These are phyloP conservation scores for Monilinia aucupariae DNA, from an alignment of 2,329 filamentous ascomycete species.

Conservation along the genomic window DNA sequence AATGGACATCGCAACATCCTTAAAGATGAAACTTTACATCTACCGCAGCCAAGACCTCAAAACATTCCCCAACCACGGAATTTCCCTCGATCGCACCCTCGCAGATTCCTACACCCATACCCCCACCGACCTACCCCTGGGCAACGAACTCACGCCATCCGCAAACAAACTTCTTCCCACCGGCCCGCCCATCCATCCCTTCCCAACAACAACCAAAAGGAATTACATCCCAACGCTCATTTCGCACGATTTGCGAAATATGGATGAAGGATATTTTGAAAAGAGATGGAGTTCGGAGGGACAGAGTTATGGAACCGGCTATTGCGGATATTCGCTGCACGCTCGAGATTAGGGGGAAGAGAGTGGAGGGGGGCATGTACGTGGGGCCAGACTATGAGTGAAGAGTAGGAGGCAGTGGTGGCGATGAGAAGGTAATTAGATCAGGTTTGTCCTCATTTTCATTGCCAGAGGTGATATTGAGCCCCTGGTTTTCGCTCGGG, in stretches of 20 bases:
- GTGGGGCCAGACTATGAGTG: constrained; percentile 15
- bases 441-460: neutral
- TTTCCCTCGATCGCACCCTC: constrained; percentile 21
- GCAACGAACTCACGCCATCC: constrained; percentile 16
- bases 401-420: neutral
- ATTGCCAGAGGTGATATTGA: neutral
- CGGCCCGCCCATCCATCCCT: constrained; percentile 14
- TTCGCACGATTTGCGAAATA: constrained; percentile 19
- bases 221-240: constrained; percentile 19
- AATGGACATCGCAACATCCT: too few species aligned
- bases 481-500: neutral
- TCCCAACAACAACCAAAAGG: neutral
- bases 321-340: constrained; percentile 15
- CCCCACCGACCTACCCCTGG: constrained; percentile 20
- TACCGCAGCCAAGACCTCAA: constrained; percentile 23
- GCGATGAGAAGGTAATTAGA: neutral
- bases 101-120: neutral
- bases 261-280: constrained; percentile 13
- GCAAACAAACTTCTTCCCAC: too few species aligned
- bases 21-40: constrained; percentile 28
- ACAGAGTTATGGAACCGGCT: constrained; percentile 14
- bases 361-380: constrained; percentile 17
- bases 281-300: constrained; percentile 17
- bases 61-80: constrained; percentile 17
- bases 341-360: constrained; percentile 16